phyloP scores from a whole-genome alignment of 2,329 filamentous ascomycete species.

The Bisporella sp. region DNA sequence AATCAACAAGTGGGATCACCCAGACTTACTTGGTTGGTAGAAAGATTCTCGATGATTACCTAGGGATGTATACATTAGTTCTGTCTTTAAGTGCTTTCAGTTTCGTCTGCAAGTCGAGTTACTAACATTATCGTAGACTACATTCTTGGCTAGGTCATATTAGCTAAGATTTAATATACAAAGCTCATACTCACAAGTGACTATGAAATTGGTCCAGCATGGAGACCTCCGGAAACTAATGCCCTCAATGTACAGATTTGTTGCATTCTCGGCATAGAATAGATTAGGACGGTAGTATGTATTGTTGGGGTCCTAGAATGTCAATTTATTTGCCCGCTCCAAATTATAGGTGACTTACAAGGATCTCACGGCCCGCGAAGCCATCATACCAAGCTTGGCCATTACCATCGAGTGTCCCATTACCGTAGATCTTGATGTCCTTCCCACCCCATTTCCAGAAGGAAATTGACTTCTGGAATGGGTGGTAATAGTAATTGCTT shows the following conservation, averaged over 20 bases:
- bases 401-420: constrained; percentile 56
- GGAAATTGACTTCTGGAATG: constrained; percentile 59
- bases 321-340: constrained; percentile 36
- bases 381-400: constrained; percentile 53
- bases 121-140: constrained; percentile 56
- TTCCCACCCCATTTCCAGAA: constrained; percentile 62
- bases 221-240: too few species aligned
- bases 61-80: too few species aligned
- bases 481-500: constrained; percentile 53
- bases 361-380: constrained; percentile 34
- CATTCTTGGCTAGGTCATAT: constrained; percentile 44
- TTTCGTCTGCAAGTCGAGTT: constrained; percentile 42
- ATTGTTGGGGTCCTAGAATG: constrained; percentile 39
- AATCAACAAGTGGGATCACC: too few species aligned
- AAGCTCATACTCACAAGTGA: constrained; percentile 45
- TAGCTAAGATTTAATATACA: constrained; percentile 55
- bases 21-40: too few species aligned
- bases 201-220: constrained; percentile 41
- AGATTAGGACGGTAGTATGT: too few species aligned
- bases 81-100: constrained; percentile 31
- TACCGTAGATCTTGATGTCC: constrained; percentile 62
- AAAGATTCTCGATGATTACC: too few species aligned
- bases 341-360: too few species aligned
- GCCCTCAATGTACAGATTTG: too few species aligned
- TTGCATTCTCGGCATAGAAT: too few species aligned